Conservation (phyloP, 345 rosid genomes). For the Rhodamnia rubescens region DNA sequence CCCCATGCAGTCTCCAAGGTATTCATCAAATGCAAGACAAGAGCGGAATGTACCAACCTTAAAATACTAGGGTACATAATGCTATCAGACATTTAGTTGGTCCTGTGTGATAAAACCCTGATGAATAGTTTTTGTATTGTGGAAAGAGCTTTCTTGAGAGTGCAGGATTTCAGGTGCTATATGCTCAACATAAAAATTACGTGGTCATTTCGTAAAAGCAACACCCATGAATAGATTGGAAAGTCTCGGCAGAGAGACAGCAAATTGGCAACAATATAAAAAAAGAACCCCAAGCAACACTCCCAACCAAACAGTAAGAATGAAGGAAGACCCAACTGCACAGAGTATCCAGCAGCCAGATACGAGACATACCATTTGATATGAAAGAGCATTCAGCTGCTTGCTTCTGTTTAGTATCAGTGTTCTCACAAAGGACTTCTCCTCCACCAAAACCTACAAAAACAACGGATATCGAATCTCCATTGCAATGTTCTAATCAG, state of each 20-base stretch:
- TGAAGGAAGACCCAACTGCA: not conserved
- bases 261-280: not conserved
- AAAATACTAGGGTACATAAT: not conserved
- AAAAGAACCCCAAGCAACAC: not conserved
- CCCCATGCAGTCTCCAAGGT: not conserved
- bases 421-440: slow-evolving; percentile 28
- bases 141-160: not conserved
- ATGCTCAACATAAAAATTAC: not conserved
- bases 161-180: not conserved
- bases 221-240: not conserved
- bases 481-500: not conserved
- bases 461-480: not conserved
- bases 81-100: not conserved
- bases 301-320: not conserved
- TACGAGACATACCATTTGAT: slow-evolving; percentile 37
- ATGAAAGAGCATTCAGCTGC: slow-evolving; percentile 61
- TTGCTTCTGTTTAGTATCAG: slow-evolving; percentile 59
- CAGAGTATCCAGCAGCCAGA: not conserved
- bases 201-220: not conserved
- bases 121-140: not conserved
- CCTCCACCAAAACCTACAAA: slow-evolving; percentile 51
- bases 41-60: not conserved
- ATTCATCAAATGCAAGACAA: not conserved
- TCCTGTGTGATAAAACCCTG: not conserved
- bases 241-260: not conserved